Evolutionary conservation across 306 rosid genomes (phyloP).

Genomic region (Cicer judaicum): DNA sequence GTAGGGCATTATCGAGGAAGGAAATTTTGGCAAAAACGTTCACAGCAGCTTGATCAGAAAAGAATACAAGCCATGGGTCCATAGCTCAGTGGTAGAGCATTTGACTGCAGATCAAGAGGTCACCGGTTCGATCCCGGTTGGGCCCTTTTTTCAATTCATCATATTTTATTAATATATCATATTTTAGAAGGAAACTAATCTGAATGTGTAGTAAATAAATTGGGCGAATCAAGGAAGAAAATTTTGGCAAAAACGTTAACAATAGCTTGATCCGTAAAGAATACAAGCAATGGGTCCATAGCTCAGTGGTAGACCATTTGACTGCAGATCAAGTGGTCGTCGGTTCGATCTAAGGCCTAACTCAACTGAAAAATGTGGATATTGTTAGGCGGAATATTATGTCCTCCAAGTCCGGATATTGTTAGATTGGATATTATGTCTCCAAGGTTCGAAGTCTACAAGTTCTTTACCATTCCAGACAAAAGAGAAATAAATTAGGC

Average conservation of each 20-base stretch:
- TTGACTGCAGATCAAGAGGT: slow-evolving; percentile 10
- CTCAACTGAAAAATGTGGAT: too few relatives aligned
- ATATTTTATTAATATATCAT: too few relatives aligned
- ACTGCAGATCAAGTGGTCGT: not conserved
- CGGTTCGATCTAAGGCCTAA: too few relatives aligned
- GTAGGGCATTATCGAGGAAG: slow-evolving; percentile 9
- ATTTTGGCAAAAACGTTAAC: not conserved
- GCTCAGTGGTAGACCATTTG: slow-evolving; percentile 2
- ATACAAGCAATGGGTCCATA: not conserved
- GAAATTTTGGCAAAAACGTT: not conserved
- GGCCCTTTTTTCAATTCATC: not conserved
- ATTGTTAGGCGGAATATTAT: too few relatives aligned
- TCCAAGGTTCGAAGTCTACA: too few relatives aligned
- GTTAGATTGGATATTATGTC: too few relatives aligned
- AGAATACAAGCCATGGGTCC: not conserved
- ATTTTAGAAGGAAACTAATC: too few relatives aligned
- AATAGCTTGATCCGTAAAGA: not conserved
- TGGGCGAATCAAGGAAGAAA: too few relatives aligned
- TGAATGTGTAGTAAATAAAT: too few relatives aligned
- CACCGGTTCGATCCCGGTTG: not conserved
- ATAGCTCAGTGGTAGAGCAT: slow-evolving; percentile 16
- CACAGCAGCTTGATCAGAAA: not conserved
- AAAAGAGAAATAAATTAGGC: too few relatives aligned
- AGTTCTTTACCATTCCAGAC: too few relatives aligned
- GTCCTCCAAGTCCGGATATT: too few relatives aligned